Evolutionary conservation across 805 yeast species (phyloP).

Genomic region (Helenozyma rhizophorensis): DNA sequence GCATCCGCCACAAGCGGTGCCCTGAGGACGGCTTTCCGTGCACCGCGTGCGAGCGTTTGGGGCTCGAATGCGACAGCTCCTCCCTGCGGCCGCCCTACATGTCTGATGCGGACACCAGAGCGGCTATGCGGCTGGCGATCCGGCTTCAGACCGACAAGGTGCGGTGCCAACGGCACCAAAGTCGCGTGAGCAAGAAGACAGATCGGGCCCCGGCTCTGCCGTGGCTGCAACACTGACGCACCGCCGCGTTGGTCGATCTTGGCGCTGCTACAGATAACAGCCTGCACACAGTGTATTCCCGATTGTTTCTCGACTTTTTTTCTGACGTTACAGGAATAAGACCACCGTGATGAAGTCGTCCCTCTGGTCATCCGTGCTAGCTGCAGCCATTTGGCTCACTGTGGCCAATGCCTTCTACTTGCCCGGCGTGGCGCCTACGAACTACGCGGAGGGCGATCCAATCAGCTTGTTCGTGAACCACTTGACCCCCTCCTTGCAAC

Average conservation of each 20-base stretch:
- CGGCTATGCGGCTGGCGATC: slow-evolving; percentile 6
- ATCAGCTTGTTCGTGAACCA: slow-evolving; percentile 85
- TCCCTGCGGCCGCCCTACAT: slow-evolving; percentile 12
- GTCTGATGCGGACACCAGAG: slow-evolving; percentile 4
- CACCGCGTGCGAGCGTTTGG: slow-evolving; percentile 12
- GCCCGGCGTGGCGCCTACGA: slow-evolving; percentile 95
- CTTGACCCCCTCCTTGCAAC: slow-evolving; percentile 70
- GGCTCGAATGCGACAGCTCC: slow-evolving; percentile 12
- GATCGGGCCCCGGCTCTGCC: no score
- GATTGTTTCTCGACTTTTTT: no score
- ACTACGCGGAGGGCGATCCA: slow-evolving; percentile 66
- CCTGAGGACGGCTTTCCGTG: slow-evolving; percentile 15
- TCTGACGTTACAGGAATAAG: neutral
- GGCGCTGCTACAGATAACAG: no score
- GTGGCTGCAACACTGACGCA: no score
- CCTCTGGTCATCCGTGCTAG: slow-evolving; percentile 15
- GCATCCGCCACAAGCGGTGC: slow-evolving; percentile 17
- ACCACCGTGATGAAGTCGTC: slow-evolving; percentile 11
- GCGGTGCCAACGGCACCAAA: slow-evolving; percentile 2
- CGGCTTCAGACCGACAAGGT: slow-evolving; percentile 6
- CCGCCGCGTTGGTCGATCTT: no score
- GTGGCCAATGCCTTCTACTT: slow-evolving; percentile 63
- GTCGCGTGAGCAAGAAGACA: no score
- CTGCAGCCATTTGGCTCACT: slow-evolving; percentile 14
- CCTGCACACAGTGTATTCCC: no score